Evolutionary conservation across 306 rosid species (phyloP).

Genomic region (Benincasa hispida): DNA sequence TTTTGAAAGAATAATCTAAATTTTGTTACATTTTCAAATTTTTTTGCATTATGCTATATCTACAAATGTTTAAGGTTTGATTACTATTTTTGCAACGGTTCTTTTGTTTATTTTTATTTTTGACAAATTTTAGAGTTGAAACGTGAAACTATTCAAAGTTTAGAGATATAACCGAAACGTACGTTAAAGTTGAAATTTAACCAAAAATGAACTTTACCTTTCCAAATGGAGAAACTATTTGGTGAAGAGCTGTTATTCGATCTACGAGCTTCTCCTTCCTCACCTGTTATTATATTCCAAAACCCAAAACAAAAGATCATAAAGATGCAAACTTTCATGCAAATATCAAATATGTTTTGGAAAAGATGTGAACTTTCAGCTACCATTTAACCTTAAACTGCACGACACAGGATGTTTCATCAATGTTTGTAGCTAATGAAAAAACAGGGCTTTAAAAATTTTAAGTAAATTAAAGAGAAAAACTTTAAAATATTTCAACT

Average conservation of each 20-base stretch:
- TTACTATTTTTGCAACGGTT: no score
- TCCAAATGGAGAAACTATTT: constrained; percentile 85
- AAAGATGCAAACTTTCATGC: background rate
- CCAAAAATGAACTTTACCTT: constrained; percentile 33
- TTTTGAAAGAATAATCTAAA: no score
- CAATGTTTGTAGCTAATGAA: no score
- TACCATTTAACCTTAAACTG: background rate
- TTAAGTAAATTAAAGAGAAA: background rate
- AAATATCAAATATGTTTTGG: background rate
- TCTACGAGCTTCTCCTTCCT: constrained; percentile 87
- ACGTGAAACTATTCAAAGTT: no score
- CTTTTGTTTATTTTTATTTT: no score
- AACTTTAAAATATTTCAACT: background rate
- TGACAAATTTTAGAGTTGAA: no score
- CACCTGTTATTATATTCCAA: constrained; percentile 28
- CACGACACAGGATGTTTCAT: background rate
- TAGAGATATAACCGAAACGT: no score
- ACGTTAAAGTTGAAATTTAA: no score
- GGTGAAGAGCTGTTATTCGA: constrained; percentile 83
- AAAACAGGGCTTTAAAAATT: no score
- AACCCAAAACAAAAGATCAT: background rate
- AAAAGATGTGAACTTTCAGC: background rate
- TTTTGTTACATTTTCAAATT: no score
- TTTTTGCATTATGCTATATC: no score
- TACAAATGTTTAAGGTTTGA: no score